Evolutionary conservation across 208 protist species (phyloP).

Genomic region (Endotrypanum monterogeii): DNA sequence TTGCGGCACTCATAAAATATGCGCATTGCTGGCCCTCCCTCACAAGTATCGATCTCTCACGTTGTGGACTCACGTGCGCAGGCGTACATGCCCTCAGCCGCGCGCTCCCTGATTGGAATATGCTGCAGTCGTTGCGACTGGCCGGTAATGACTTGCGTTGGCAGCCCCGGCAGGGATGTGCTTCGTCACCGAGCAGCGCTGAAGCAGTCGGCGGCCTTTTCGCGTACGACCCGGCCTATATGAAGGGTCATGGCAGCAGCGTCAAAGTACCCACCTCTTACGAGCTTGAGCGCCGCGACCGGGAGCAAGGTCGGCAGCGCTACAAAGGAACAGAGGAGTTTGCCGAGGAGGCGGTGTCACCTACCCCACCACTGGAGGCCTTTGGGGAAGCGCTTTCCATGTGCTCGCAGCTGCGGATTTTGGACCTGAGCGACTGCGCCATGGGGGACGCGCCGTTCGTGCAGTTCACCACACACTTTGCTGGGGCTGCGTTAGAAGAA

Average conservation of each 20-base stretch:
- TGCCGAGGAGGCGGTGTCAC: neutral
- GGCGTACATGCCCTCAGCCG: constrained; percentile 34
- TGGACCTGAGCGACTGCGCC: constrained; percentile 62
- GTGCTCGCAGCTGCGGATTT: constrained; percentile 42
- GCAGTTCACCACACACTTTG: constrained; percentile 25
- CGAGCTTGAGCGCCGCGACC: constrained; percentile 74
- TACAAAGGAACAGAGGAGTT: constrained; percentile 52
- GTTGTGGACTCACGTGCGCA: constrained; percentile 64
- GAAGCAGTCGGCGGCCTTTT: constrained; percentile 41
- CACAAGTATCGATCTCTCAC: constrained; percentile 59
- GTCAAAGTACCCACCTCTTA: constrained; percentile 73
- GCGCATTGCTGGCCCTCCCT: constrained; percentile 54
- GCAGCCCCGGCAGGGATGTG: neutral
- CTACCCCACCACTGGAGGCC: constrained; percentile 21
- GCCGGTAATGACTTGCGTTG: constrained; percentile 67
- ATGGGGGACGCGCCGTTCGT: constrained; percentile 41
- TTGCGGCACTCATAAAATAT: constrained; percentile 32
- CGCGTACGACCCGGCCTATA: constrained; percentile 63
- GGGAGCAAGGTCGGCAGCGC: constrained; percentile 51
- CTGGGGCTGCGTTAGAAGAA: constrained; percentile 38
- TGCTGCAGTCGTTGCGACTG: constrained; percentile 52
- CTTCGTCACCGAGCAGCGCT: neutral
- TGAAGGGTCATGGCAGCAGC: constrained; percentile 37
- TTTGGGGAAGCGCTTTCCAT: constrained; percentile 58
- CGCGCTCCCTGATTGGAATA: constrained; percentile 32